Evolutionary conservation across 1,284 basidiomycete species (phyloP), one percentile per base, ranked within the genome.

Genomic region (Bondarzewia mesenterica): DNA sequence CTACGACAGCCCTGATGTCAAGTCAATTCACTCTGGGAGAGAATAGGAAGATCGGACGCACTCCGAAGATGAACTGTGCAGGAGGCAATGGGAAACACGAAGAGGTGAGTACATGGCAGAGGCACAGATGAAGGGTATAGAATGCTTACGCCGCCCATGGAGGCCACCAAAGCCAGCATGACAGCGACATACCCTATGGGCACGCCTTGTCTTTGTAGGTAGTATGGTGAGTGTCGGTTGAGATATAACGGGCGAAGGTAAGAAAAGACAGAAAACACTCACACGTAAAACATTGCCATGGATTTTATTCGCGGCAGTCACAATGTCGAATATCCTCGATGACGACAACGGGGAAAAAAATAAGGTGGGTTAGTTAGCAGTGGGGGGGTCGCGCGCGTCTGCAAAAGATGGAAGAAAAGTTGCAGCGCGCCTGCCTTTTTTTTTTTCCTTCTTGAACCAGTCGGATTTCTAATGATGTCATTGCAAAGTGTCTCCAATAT

Each of bases 161-260:
- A 82, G 38, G 85, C 83, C 25, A 90, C 64, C 41, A 82, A 57
- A 51, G 84, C 85, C 50, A 88, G 68, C 65, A 79, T 71, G 60
- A 88, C 75, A 50, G 85, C 74, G 47, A 79, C 71, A 58, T 67
- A 70, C 52, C 80, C 80, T 48, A 82, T 76, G 56, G 79, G 80
- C 47, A 68, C 57, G 42, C 65, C 66, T 53, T 67, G 57, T 25
- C 65, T 66, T 57, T n/a, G 35, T 16, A 16, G 40, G 35, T 16
- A 18, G 27, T 39, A 20, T 45, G 39, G 29, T 32, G 29, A n/a
- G 29, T 32, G 5, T 4, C n/a, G n/a, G n/a, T n/a, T n/a, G n/a
- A n/a, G n/a, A 3, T 32, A n/a, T 10, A 7, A 5, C 12, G 29
- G 29, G 29, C 12, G 5, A 5, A 7, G 5, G 29, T 10, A 1